Base-by-base conservation (phyloP, 164 flowering plant species). In the Berberis thunbergii region DNA sequence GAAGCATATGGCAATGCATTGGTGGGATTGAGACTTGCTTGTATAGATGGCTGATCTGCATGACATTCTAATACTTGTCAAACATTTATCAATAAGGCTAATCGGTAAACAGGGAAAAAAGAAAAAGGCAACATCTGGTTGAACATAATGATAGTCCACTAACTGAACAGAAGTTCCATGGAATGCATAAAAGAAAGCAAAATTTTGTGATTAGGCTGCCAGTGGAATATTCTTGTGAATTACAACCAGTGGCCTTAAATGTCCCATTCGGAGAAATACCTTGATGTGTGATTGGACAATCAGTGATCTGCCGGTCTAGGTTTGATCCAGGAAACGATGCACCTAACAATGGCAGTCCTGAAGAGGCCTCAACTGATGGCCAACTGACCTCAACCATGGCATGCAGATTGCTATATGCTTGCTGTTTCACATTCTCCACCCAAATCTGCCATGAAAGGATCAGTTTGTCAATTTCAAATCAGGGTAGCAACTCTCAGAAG, bases 351-450 rank as follows among this genome's bases (percentile, higher is more conserved):
- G 66, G 44, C 61, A 74, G 56, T 45, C 70, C 70, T 45, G 71
- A 48, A 70, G 62, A 63, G 39, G 62, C 73, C 62, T 62, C 12
- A n/a, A 60, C 12, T 2, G 66, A 43, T 11, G 64, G 61, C 1
- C 53, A 70, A 50, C 63, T 64, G 2, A 77, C 7, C 6, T 67
- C 74, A 50, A 71, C 54, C 55, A 81, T 74, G 10, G 69, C 68
- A n/a, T 61, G 40, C 61, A 61, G 55, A 65, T 86, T 79, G 48
- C 45, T 58, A 58, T 79, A 86, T 7, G 87, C 90, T 3, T 64
- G 66, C 44, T 59, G 72, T 74, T 83, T 87, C 66, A 76, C 39
- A 54, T 8, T 48, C 50, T 87, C 85, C 71, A 83, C 86, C 66
- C 72, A 13, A 41, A 0, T 9, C 97, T 89, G 86, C 54, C 55